Evolutionary conservation across 768 basidiomycete genomes (phyloP).

Genomic region (Strobilomyces dryophilus): DNA sequence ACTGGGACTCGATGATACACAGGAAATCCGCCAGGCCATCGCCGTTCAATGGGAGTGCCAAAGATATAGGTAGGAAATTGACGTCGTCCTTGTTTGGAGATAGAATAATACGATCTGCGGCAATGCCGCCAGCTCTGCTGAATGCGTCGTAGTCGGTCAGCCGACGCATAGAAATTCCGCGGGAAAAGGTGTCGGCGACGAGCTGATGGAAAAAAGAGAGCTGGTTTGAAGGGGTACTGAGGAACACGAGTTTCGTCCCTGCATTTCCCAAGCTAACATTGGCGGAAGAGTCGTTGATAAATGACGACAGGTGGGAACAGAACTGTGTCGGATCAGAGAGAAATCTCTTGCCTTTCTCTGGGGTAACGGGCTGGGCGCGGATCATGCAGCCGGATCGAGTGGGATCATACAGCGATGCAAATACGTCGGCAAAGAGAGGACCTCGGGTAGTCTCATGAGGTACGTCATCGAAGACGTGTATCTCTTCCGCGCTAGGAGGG

Average conservation of each 20-base stretch:
- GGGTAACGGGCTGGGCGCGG: slow-evolving; percentile 55
- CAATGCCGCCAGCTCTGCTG: slow-evolving; percentile 68
- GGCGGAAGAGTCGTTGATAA: slow-evolving; percentile 25
- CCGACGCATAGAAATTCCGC: slow-evolving; percentile 52
- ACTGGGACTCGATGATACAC: slow-evolving; percentile 67
- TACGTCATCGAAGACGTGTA: slow-evolving; percentile 81
- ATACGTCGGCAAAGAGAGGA: slow-evolving; percentile 67
- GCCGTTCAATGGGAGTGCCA: slow-evolving; percentile 55
- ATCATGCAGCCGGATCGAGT: slow-evolving; percentile 36
- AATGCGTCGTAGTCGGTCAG: slow-evolving; percentile 71
- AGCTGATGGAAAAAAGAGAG: slow-evolving; percentile 46
- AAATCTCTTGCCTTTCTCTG: slow-evolving; percentile 51
- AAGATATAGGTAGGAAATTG: slow-evolving; percentile 48
- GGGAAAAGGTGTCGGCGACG: slow-evolving; percentile 56
- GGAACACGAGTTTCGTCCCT: slow-evolving; percentile 45
- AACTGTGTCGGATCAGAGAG: slow-evolving; percentile 43
- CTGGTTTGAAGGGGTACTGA: slow-evolving; percentile 44
- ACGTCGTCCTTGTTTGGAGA: slow-evolving; percentile 38
- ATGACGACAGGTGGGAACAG: slow-evolving; percentile 34
- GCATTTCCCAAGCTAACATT: slow-evolving; percentile 23
- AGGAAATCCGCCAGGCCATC: slow-evolving; percentile 61
- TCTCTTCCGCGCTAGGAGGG: slow-evolving; percentile 51
- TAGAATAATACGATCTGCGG: slow-evolving; percentile 66
- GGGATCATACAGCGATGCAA: slow-evolving; percentile 50
- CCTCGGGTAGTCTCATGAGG: slow-evolving; percentile 59